These are phyloP conservation scores for Xerocomellus dryophilus DNA, from an alignment of 768 basidiomycete species.

Conservation along the genomic window DNA sequence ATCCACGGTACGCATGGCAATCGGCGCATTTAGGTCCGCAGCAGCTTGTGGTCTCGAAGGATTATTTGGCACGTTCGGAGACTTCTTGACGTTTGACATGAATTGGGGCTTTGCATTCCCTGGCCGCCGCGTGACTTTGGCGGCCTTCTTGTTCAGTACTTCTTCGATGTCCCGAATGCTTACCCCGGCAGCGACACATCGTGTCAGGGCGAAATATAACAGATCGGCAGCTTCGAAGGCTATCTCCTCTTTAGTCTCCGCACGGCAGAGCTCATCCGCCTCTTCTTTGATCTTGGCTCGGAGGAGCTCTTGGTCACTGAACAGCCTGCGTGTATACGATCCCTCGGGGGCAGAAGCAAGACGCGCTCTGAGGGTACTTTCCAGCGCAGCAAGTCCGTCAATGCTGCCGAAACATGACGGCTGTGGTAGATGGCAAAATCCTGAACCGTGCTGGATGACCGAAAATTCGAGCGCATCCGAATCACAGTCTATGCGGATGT, in stretches of 20 bases:
- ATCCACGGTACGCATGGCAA: slow-evolving; percentile 75
- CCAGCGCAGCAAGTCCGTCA: slow-evolving; percentile 77
- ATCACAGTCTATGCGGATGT: slow-evolving; percentile 89
- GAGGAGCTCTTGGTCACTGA: slow-evolving; percentile 77
- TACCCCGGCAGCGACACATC: slow-evolving; percentile 82
- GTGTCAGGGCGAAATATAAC: slow-evolving; percentile 85
- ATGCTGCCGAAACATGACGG: slow-evolving; percentile 86
- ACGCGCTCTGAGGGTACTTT: slow-evolving; percentile 72
- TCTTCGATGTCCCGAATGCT: slow-evolving; percentile 77
- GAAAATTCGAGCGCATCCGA: slow-evolving; percentile 87
- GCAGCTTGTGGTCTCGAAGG: slow-evolving; percentile 21
- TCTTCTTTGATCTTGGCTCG: slow-evolving; percentile 97
- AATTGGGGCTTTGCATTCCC: slow-evolving; percentile 93
- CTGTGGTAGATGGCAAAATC: slow-evolving; percentile 91
- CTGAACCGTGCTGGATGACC: slow-evolving; percentile 84
- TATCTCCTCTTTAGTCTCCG: slow-evolving; percentile 72
- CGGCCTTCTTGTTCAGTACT: slow-evolving; percentile 81
- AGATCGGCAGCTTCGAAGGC: slow-evolving; percentile 96
- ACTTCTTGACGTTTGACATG: slow-evolving; percentile 27
- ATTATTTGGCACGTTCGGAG: slow-evolving; percentile 29
- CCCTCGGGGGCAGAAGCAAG: slow-evolving; percentile 78
- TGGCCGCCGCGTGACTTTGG: slow-evolving; percentile 78
- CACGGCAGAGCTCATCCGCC: slow-evolving; percentile 92
- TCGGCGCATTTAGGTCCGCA: slow-evolving; percentile 42
- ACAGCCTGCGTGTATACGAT: slow-evolving; percentile 87